These are phyloP conservation scores for Phytophthora agathidicida DNA, from an alignment of 352 stramenopile genomes.

Conservation along the genomic window DNA sequence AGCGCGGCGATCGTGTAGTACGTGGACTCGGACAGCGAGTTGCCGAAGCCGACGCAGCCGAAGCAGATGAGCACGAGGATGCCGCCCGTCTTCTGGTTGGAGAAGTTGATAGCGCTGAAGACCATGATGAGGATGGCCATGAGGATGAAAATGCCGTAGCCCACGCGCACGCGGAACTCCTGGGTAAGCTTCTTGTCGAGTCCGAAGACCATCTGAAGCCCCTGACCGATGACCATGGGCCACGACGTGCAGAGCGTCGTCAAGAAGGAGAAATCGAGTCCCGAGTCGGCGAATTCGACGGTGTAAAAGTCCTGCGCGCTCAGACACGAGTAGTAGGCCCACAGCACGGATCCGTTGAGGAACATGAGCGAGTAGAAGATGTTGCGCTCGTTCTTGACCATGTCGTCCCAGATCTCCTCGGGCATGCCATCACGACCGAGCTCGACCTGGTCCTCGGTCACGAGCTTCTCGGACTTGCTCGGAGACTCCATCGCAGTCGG, in stretches of 20 bases:
- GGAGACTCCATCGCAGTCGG: conserved; percentile 27
- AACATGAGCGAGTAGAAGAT: conserved; percentile 79
- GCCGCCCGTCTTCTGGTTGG: conserved; percentile 49
- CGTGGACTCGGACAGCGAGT: conserved; percentile 62
- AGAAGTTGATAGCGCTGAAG: conserved; percentile 59
- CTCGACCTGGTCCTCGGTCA: conserved; percentile 29
- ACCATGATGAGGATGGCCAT: conserved; percentile 69
- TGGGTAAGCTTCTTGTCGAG: conserved; percentile 63
- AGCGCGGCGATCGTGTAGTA: conserved; percentile 68
- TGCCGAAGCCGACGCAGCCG: conserved; percentile 49
- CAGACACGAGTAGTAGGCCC: conserved; percentile 79
- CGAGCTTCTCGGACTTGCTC: conserved; percentile 49
- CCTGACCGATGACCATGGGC: conserved; percentile 63
- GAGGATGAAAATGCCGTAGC: conserved; percentile 62
- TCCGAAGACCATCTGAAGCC: conserved; percentile 57
- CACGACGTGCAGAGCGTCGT: conserved; percentile 65
- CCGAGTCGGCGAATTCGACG: conserved; percentile 49
- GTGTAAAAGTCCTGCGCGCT: conserved; percentile 72
- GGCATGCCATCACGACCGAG: conserved; percentile 47
- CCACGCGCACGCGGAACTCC: conserved; percentile 46
- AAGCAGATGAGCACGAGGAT: conserved; percentile 67
- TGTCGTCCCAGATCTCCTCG: conserved; percentile 64
- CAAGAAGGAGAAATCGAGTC: conserved; percentile 70
- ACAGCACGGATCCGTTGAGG: conserved; percentile 72
- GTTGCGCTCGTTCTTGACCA: conserved; percentile 49